Evolutionary conservation across 257 asterid species (phyloP).

Genomic region (Lycium barbarum): DNA sequence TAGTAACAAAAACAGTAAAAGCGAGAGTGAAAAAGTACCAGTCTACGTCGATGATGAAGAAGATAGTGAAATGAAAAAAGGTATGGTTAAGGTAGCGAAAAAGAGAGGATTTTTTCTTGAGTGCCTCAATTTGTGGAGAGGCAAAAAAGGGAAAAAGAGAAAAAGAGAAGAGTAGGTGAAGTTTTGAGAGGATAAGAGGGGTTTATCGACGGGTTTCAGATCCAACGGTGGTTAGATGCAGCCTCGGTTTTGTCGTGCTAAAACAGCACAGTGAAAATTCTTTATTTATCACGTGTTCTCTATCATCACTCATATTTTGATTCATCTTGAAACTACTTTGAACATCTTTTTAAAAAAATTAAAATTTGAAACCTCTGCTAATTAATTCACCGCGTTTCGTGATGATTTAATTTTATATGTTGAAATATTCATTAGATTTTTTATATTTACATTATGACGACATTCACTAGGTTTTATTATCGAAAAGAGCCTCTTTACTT

Average conservation of each 20-base stretch:
- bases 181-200: slow-evolving; percentile 58
- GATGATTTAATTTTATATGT: no score
- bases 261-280: not conserved
- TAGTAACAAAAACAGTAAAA: not conserved
- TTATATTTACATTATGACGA: no score
- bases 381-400: no score
- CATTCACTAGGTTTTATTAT: no score
- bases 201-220: slow-evolving; percentile 46
- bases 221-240: slow-evolving; percentile 41
- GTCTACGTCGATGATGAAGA: not conserved
- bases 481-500: no score
- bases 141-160: slow-evolving; percentile 25
- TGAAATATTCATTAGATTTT: no score
- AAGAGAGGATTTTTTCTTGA: slow-evolving; percentile 30
- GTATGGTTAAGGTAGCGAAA: slow-evolving; percentile 16
- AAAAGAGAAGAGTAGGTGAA: slow-evolving; percentile 37
- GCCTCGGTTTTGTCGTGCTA: slow-evolving; percentile 47
- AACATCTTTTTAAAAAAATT: no score
- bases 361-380: no score
- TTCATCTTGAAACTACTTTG: not conserved
- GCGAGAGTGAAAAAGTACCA: not conserved
- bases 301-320: not conserved
- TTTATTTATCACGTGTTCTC: slow-evolving; percentile 9
- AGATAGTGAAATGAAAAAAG: not conserved
- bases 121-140: slow-evolving; percentile 24